Base-by-base conservation (phyloP, 352 stramenopile species). In the Phytophthora citricola region DNA sequence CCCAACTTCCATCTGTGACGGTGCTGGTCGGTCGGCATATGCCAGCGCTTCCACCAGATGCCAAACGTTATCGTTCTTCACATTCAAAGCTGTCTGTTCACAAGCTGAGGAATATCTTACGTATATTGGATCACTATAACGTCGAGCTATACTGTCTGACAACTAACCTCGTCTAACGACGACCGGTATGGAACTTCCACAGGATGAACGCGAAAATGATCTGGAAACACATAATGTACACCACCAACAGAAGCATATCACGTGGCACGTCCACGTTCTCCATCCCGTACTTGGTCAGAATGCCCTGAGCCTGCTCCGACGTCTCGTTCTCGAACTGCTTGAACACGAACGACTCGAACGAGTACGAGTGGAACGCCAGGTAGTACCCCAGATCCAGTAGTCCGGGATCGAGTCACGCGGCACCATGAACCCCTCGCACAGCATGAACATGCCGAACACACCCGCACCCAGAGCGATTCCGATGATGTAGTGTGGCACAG, bases 401-500 rank as follows among this genome's bases (percentile, higher is more conserved):
- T 20, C 17, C 17, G 17, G 17, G 17, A 20, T 20, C 17, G 17
- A 20, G 17, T 20, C 17, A 20, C 17, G 17, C 17, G 17, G 17
- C 17, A 20, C 17, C 17, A 20, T 20, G 17, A 20, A 20, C 17
- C 17, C 17, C 17, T 20, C 17, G 17, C 17, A 20, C 17, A 20
- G 17, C 17, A 20, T 20, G 17, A 20, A 20, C 17, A 20, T 20
- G 17, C 17, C 17, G 17, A 20, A 20, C 17, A 20, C 17, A 20
- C 17, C 17, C 17, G 17, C 17, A 20, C 17, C 17, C 17, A 20
- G 17, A 20, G 17, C 17, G 17, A 20, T 20, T 20, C 17, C 17
- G 17, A 20, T 66, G 60, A 95, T 93, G 58, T 92, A 90, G 47
- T 95, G 81, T 14, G 87, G 83, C 29, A 89, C 83, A 2, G 83